A percentile compares a stretch with the other conserved stretches of the same genome.
These are phyloP conservation scores for Cryptococcus sp. DNA, from an alignment of 1,284 basidiomycete genomes.

Conservation along the genomic window DNA sequence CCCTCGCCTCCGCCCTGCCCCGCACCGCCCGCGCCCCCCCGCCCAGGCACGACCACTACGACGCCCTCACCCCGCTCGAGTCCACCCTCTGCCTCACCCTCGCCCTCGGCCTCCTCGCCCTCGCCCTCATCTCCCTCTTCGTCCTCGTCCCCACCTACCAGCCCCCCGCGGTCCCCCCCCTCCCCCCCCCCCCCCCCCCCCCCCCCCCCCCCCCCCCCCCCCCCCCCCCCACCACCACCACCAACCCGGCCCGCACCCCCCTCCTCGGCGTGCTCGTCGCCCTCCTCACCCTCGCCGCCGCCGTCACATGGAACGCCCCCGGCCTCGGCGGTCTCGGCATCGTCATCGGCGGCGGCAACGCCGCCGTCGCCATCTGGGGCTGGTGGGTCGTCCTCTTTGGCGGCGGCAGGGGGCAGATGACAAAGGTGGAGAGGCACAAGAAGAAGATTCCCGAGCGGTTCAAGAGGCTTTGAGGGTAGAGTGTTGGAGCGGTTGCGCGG, in stretches of 20 bases:
- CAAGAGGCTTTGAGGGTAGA: slow-evolving; percentile 16
- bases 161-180: not conserved
- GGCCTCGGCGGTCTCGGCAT: slow-evolving; percentile 37
- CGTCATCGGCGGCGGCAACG: slow-evolving; percentile 38
- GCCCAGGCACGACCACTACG: slow-evolving; percentile 37
- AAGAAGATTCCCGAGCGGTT: slow-evolving; percentile 24
- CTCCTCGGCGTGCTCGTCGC: slow-evolving; percentile 36
- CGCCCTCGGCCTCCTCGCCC: slow-evolving; percentile 36
- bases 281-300: slow-evolving; percentile 27
- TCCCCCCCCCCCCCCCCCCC: not conserved
- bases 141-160: slow-evolving; percentile 22
- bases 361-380: slow-evolving; percentile 41
- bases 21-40: slow-evolving; percentile 9
- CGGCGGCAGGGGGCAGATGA: slow-evolving; percentile 23
- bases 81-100: slow-evolving; percentile 35
- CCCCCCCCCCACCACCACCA: too few relatives aligned
- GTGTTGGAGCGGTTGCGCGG: too few relatives aligned
- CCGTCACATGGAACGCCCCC: slow-evolving; percentile 37
- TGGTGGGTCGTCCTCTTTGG: slow-evolving; percentile 50
- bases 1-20: slow-evolving; percentile 8
- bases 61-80: slow-evolving; percentile 44
- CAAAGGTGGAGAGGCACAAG: slow-evolving; percentile 15
- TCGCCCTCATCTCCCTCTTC: slow-evolving; percentile 38
- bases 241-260: slow-evolving; percentile 30
- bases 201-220: not conserved